Evolutionary conservation across 192 early-diverging fungal species (phyloP).

Genomic region (Podila horticola): DNA sequence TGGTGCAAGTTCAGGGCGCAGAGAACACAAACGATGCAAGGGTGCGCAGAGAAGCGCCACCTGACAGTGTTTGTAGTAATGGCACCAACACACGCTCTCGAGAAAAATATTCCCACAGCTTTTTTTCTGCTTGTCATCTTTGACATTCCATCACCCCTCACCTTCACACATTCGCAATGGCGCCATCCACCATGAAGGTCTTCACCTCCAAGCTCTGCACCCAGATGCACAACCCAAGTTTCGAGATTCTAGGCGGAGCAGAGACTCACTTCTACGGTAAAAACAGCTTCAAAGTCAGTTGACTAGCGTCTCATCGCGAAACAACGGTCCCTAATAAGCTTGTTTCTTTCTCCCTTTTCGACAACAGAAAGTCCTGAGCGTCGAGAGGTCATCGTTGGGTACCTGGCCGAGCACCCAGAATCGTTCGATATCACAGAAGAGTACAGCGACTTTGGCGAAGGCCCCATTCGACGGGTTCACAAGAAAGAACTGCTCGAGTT

Average conservation of each 20-base stretch:
- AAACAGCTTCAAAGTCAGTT: neutral
- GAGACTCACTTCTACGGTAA: slow-evolving; percentile 42
- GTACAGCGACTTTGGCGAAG: slow-evolving; percentile 62
- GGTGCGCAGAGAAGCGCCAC: no score
- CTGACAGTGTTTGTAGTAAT: no score
- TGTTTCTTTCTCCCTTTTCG: neutral
- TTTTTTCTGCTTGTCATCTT: neutral
- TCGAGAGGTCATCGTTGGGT: slow-evolving; percentile 26
- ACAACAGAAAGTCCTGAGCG: slow-evolving; percentile 42
- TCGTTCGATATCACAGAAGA: slow-evolving; percentile 40
- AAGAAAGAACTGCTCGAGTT: slow-evolving; percentile 67
- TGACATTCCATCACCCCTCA: neutral
- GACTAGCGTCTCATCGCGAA: neutral
- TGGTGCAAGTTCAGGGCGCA: no score
- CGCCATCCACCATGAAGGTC: slow-evolving; percentile 37
- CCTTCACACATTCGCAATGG: slow-evolving; percentile 1
- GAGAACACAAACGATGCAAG: no score
- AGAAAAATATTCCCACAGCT: neutral
- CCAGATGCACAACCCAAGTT: slow-evolving; percentile 35
- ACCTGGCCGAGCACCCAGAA: slow-evolving; percentile 15
- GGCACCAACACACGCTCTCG: no score
- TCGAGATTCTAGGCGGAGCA: slow-evolving; percentile 37
- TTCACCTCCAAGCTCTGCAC: slow-evolving; percentile 48
- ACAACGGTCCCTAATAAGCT: neutral
- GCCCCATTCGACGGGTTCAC: slow-evolving; percentile 67